Evolutionary conservation across 305 asterid species (phyloP).

Genomic region (Fraxinus sp.): DNA sequence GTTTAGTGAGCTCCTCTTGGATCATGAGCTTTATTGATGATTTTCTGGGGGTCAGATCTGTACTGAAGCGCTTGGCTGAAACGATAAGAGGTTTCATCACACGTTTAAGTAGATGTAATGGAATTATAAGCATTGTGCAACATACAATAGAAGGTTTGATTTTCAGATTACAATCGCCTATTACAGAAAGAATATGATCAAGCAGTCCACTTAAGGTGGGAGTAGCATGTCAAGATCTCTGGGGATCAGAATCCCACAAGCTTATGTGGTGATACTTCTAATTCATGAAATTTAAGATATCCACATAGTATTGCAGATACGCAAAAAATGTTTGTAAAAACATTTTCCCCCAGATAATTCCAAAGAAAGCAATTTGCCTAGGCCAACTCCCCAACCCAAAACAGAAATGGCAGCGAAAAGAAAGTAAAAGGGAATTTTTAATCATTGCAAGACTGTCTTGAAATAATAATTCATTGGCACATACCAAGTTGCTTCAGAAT

Average conservation of each 20-base stretch:
- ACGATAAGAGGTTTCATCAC: not conserved
- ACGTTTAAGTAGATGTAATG: not conserved
- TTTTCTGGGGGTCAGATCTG: conserved; percentile 43
- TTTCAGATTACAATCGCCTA: not conserved
- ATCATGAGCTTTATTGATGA: conserved; percentile 52
- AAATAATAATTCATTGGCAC: conserved; percentile 14
- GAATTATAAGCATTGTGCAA: not conserved
- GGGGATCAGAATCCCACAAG: not conserved
- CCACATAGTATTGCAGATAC: not conserved
- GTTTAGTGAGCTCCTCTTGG: conserved; percentile 56
- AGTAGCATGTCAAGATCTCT: not conserved
- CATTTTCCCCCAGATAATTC: not conserved
- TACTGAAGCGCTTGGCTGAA: conserved; percentile 40
- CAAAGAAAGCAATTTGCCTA: not conserved
- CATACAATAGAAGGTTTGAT: not conserved
- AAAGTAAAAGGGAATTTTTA: not conserved
- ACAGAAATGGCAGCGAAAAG: not conserved
- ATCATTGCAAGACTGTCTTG: not conserved
- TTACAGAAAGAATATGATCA: not conserved
- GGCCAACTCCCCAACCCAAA: not conserved
- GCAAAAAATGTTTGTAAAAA: not conserved
- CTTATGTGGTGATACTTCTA: not conserved
- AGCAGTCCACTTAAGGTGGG: not conserved
- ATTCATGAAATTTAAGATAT: not conserved
- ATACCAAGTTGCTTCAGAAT: conserved; percentile 85